Percentiles rank a stretch among this genome's conserved stretches.
phyloP scores from a whole-genome alignment of 2,329 filamentous ascomycete genomes.

The Penicillium sclerotigenum region DNA sequence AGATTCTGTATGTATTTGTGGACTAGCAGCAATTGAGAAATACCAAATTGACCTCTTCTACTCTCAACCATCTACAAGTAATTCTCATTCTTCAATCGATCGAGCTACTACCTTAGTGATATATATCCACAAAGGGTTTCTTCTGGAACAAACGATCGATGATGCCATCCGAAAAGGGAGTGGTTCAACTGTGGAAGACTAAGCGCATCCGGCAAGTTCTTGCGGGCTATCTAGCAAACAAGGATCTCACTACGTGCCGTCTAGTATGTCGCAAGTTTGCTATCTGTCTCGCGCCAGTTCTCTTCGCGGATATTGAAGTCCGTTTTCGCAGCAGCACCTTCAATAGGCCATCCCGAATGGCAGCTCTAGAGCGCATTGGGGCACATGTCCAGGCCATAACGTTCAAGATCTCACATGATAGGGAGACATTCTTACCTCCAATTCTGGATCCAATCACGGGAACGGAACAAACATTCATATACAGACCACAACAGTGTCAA shows the following conservation, averaged over 20 bases:
- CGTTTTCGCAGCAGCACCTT: constrained; percentile 64
- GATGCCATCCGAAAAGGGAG: constrained; percentile 20
- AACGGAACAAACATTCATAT: constrained; percentile 74
- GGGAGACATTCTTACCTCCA: constrained; percentile 80
- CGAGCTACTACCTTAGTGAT: not conserved
- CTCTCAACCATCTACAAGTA: not conserved
- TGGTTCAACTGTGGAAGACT: constrained; percentile 39
- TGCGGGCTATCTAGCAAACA: constrained; percentile 28
- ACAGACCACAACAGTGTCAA: constrained; percentile 67
- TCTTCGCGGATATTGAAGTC: constrained; percentile 47
- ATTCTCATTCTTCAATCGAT: not conserved
- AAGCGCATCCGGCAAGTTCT: constrained; percentile 36
- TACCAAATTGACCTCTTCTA: not conserved
- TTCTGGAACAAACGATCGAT: too few relatives aligned
- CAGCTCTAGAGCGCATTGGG: constrained; percentile 71
- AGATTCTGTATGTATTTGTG: too few relatives aligned
- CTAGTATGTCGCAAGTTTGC: constrained; percentile 38
- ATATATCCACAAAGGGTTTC: not conserved
- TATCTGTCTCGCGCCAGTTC: constrained; percentile 29
- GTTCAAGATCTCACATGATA: constrained; percentile 72
- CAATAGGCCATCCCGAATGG: constrained; percentile 68
- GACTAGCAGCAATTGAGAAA: too few relatives aligned
- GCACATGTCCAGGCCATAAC: constrained; percentile 73
- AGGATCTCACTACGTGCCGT: constrained; percentile 36
- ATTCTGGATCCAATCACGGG: constrained; percentile 74